phyloP scores from a whole-genome alignment of 345 rosid genomes.

The Populus deltoides region DNA sequence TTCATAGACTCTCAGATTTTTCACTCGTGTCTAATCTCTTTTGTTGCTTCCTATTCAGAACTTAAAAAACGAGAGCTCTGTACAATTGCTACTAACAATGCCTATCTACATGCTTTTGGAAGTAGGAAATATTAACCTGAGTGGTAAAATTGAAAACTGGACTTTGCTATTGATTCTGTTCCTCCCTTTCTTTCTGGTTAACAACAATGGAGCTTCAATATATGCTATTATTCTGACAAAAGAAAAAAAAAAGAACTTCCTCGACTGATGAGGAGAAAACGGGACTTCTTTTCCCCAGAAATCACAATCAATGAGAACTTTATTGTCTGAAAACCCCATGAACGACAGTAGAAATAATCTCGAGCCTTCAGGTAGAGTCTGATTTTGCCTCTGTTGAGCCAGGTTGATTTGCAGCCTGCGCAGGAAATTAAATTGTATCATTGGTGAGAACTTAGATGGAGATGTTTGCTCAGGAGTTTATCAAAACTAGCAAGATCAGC shows the following conservation, averaged over 20 bases:
- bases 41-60: too few species aligned
- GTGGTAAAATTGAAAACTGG: too few species aligned
- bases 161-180: too few species aligned
- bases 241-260: neutral
- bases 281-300: neutral
- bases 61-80: too few species aligned
- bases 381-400: conserved; percentile 10
- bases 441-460: neutral
- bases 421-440: neutral
- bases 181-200: neutral
- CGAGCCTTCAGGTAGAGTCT: neutral
- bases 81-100: too few species aligned
- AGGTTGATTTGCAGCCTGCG: conserved; percentile 46
- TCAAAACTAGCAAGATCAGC: conserved; percentile 11
- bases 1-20: too few species aligned
- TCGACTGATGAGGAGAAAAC: neutral
- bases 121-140: too few species aligned
- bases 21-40: too few species aligned
- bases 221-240: neutral
- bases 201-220: too few species aligned
- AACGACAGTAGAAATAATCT: neutral
- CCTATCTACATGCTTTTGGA: too few species aligned
- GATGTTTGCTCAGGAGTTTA: neutral
- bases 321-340: neutral
- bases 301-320: neutral